Evolutionary conservation across 495 filamentous ascomycete species (phyloP), one percentile per base, ranked within the genome.

Genomic region (Tuber umbilicatum): DNA sequence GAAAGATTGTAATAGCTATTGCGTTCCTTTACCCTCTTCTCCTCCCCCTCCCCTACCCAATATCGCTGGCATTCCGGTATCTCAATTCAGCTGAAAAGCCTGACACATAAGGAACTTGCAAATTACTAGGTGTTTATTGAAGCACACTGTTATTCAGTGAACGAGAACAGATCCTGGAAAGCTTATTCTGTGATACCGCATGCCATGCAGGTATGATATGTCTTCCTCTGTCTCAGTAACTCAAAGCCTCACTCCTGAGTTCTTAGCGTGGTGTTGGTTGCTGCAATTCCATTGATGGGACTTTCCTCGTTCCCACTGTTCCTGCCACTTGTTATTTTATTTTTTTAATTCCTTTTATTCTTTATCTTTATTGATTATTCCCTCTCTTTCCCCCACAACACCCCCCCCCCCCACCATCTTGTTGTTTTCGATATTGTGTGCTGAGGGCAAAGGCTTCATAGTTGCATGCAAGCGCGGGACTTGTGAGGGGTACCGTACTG

Each of bases 401-500:
- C 21, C 4, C 43, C 45, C 21, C 39, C 39, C 39, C 55, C 55
- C 55, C 55, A 64, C 55, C 55, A 64, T 64, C 55, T 17, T 64
- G 10, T 31, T 27, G n/a, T 64, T 31, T 31, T 64, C 27, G 19
- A 17, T 64, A 64, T 31, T 64, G 27, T 35, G 55, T 64, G 55
- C 35, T 14, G 14, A 64, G 31, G 27, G 55, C 55, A 64, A 64
- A 64, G 55, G 17, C 55, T 64, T 35, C 3, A 27, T 64, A 64
- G 55, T 64, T 64, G n/a, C 27, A 64, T 64, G 55, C n/a, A 64
- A 64, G 55, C 27, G 3, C n/a, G 16, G 17, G 17, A 16, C 27
- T 35, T 35, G 55, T 64, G 55, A 64, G 55, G 55, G 55, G 55
- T 64, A 64, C 55, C 35, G 55, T 64, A 64, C 55, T 64, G 55